Evolutionary conservation across 176 grass and related monocot genomes (phyloP).

Genomic region (Melocanna baccifera): DNA sequence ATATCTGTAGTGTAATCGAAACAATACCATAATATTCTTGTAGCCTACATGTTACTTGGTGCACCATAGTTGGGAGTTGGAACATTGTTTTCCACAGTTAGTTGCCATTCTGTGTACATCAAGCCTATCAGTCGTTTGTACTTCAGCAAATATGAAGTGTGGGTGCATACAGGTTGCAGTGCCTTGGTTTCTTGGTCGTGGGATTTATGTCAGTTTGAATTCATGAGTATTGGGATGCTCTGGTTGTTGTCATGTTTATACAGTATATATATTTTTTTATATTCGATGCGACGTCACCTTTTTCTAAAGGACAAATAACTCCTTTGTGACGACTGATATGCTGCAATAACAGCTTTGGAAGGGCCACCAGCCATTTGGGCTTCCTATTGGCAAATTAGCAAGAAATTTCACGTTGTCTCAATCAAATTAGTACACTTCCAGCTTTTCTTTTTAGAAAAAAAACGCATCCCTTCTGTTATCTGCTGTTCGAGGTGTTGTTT

Average conservation of each 20-base stretch:
- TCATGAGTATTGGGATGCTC: neutral
- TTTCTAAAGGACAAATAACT: neutral
- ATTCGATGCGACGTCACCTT: neutral
- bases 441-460: neutral
- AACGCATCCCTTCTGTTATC: neutral
- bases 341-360: neutral
- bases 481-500: neutral
- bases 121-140: neutral
- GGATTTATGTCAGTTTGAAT: neutral
- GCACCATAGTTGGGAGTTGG: neutral
- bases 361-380: neutral
- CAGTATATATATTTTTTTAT: neutral
- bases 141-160: neutral
- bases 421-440: neutral
- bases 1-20: neutral
- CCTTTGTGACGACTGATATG: neutral
- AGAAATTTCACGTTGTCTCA: neutral
- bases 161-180: neutral
- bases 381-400: neutral
- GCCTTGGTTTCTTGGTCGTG: neutral
- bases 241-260: neutral
- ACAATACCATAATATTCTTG: slow-evolving; percentile 8
- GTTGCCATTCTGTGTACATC: neutral
- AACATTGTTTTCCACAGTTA: neutral
- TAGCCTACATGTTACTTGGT: neutral